phyloP scores from a whole-genome alignment of 2,329 filamentous ascomycete species.

The Fusarium sp. region DNA sequence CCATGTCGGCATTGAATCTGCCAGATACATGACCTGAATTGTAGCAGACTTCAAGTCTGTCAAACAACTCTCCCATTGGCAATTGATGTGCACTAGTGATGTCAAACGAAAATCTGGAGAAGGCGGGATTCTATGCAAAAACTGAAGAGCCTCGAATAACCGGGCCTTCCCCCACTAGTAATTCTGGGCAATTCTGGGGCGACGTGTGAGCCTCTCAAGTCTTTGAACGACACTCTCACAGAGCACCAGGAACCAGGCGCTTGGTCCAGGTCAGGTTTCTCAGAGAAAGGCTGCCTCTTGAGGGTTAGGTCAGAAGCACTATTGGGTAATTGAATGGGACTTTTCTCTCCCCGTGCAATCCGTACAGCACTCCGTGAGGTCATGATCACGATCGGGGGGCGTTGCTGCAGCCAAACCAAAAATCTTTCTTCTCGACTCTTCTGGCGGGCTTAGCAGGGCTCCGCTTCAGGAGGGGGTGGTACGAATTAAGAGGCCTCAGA shows the following conservation, averaged over 20 bases:
- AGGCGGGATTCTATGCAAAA: constrained; percentile 32
- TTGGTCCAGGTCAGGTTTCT: constrained; percentile 42
- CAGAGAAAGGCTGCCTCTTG: constrained; percentile 45
- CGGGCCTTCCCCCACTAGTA: constrained; percentile 45
- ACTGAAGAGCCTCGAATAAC: constrained; percentile 54
- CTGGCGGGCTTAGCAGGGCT: constrained; percentile 43
- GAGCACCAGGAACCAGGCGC: constrained; percentile 50
- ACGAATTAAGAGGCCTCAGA: constrained; percentile 30
- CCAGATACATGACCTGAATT: constrained; percentile 7
- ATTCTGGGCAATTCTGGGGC: constrained; percentile 23
- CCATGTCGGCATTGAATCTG: neutral
- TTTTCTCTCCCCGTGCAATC: constrained; percentile 34
- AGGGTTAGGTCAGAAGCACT: constrained; percentile 47
- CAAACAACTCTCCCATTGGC: constrained; percentile 26
- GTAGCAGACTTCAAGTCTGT: constrained; percentile 17
- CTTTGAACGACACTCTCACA: neutral
- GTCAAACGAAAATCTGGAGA: constrained; percentile 43
- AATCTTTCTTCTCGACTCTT: constrained; percentile 47
- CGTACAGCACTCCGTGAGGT: constrained; percentile 47
- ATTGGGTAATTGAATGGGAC: constrained; percentile 52
- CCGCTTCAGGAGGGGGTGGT: constrained; percentile 40
- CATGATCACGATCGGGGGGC: constrained; percentile 51
- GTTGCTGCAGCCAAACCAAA: constrained; percentile 23
- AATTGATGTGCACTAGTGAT: constrained; percentile 39
- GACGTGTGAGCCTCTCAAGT: neutral